Percentiles rank a stretch among this genome's conserved stretches.
Conservation (phyloP, 257 asterid genomes). For the Solanum stenotomum region DNA sequence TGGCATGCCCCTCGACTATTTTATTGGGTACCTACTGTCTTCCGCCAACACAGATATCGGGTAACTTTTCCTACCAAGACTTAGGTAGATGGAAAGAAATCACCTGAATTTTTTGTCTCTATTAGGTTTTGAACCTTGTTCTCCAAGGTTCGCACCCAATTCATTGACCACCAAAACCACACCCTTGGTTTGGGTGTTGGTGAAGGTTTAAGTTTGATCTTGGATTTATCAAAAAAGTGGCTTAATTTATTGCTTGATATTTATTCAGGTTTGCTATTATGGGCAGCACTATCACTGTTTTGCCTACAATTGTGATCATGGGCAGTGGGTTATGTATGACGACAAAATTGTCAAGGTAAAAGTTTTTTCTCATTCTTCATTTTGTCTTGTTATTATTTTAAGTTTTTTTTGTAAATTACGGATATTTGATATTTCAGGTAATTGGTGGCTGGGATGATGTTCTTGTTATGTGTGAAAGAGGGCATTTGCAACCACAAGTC, state of each 20-base stretch:
- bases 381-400: neutral
- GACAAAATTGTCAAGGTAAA: conserved; percentile 91
- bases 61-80: neutral
- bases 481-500: conserved; percentile 95
- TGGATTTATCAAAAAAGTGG: neutral
- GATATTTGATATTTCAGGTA: conserved; percentile 33
- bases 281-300: conserved; percentile 98
- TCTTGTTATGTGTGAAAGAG: conserved; percentile 71
- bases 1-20: neutral
- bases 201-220: neutral
- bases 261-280: conserved; percentile 50
- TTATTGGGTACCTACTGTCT: neutral
- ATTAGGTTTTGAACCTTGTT: neutral
- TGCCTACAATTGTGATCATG: conserved; percentile 67
- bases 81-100: neutral
- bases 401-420: neutral
- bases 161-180: neutral
- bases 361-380: neutral
- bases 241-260: neutral
- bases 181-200: neutral
- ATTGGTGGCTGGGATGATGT: conserved; percentile 89
- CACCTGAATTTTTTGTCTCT: neutral
- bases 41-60: neutral
- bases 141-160: neutral
- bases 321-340: conserved; percentile 86